Base-by-base conservation (phyloP, 257 asterid species). In the Solanum etuberosum region DNA sequence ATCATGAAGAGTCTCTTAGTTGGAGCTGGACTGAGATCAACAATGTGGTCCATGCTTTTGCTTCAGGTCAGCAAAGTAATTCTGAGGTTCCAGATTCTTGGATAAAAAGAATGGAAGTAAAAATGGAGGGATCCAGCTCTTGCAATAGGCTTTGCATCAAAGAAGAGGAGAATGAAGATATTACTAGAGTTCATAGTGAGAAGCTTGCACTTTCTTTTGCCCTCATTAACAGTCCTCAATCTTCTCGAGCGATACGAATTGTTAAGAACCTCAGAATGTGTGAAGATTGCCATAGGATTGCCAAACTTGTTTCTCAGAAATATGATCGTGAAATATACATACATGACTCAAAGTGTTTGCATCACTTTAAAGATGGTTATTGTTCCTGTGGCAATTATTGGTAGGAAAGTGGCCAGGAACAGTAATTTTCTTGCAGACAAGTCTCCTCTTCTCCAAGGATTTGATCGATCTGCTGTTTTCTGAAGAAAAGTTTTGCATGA, bases 371-470 rank as follows among this genome's bases (percentile, higher is more conserved):
- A 81, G 68, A 92, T n/a, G 98, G 98, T 46, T 86, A 70, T n/a
- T 95, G 98, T 90, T 95, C 99, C 81, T 96, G 99, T 90, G 93
- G 93, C 32, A 93, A 93, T 59, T 96, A 95, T 90, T 96, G 99
- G 98, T 96, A 93, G 91, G 38, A 67, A 42, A 9, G 70, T 29
- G 61, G 13, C 12, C 78, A 83, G 2, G 54, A 83, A 16, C 77
- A 5, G 25, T 16, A 37, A 14, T 38, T 13, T 35, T 21, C 32
- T 2, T 40, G 34, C 1, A 29, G 63, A 25, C 37, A 9, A 46
- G 25, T 80, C 65, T 84, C 38, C 76, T 40, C 87, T 84, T 67
- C 59, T 11, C 81, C 31, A 46, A 67, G 87, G 87, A 71, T 2
- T 38, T 85, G 42, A 85, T 68, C 0, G 7, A 74, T 83, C 71